Conservation (phyloP, 1,284 basidiomycete species). For the Cutaneotrichosporon spelunceum region DNA sequence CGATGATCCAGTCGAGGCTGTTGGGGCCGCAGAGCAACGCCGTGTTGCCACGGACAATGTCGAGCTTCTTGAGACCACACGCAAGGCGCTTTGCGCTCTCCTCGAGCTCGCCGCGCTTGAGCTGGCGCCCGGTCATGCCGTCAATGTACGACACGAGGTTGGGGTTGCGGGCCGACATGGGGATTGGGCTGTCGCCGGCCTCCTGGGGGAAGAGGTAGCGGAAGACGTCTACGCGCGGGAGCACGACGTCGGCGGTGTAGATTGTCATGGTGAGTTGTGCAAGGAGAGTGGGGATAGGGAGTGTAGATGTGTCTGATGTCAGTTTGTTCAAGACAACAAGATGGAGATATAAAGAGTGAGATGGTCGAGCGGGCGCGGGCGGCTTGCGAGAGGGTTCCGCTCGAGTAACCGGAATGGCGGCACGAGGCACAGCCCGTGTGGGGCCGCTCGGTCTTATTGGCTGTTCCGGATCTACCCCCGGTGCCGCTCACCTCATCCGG, state of each 20-base stretch:
- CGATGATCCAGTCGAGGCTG: conserved; percentile 62
- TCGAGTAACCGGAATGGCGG: too few species aligned
- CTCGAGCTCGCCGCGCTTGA: conserved; percentile 61
- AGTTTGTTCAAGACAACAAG: too few species aligned
- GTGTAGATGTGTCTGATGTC: background rate
- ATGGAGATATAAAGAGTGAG: too few species aligned
- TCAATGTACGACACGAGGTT: conserved; percentile 63
- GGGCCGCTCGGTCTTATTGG: too few species aligned
- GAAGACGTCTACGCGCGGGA: conserved; percentile 32
- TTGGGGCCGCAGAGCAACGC: conserved; percentile 54
- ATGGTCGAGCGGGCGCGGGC: background rate
- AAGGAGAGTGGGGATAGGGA: background rate
- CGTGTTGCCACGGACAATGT: conserved; percentile 37
- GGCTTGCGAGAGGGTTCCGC: too few species aligned
- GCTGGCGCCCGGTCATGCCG: conserved; percentile 58
- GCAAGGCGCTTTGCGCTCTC: conserved; percentile 60
- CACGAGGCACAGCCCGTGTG: too few species aligned
- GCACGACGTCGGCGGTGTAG: conserved; percentile 28
- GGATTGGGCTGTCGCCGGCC: conserved; percentile 9
- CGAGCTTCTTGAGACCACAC: conserved; percentile 54
- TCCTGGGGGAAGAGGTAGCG: conserved; percentile 18
- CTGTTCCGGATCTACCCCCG: too few species aligned
- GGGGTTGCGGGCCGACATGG: conserved; percentile 5
- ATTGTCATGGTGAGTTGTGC: conserved; percentile 20
- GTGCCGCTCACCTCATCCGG: too few species aligned